A percentile compares a stretch with the other conserved stretches of the same genome.
Conservation (phyloP, 345 rosid species). For the Salix suchowensis region DNA sequence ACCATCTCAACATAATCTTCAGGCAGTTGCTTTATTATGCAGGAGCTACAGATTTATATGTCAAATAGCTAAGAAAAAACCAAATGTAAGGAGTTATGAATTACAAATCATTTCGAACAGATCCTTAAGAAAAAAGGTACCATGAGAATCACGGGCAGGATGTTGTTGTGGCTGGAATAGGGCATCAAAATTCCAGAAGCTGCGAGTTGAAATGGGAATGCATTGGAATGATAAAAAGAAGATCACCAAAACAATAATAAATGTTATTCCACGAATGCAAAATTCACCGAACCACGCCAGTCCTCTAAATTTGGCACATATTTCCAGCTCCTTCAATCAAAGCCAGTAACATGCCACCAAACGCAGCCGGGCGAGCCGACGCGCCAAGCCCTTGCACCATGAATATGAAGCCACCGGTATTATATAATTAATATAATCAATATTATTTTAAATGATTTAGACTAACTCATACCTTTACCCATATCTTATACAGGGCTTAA, state of each 20-base stretch:
- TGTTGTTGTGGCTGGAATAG: conserved; percentile 96
- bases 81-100: background rate
- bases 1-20: conserved; percentile 84
- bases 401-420: too few species aligned
- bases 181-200: conserved; percentile 99
- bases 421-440: too few species aligned
- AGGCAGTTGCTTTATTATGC: conserved; percentile 63
- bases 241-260: background rate
- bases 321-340: too few species aligned
- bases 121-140: conserved; percentile 84
- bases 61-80: conserved; percentile 10
- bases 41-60: conserved; percentile 50
- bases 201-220: conserved; percentile 26
- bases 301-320: too few species aligned
- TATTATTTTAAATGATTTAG: too few species aligned
- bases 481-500: too few species aligned
- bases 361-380: too few species aligned
- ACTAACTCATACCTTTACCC: too few species aligned
- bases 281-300: background rate
- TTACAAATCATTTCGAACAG: conserved; percentile 11
- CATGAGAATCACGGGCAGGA: conserved; percentile 98
- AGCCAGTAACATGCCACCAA: too few species aligned
- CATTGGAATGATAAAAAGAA: background rate
- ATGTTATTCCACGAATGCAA: background rate
- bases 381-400: too few species aligned